Conservation (phyloP, 2,329 filamentous ascomycete species). For the Hortaea werneckii region DNA sequence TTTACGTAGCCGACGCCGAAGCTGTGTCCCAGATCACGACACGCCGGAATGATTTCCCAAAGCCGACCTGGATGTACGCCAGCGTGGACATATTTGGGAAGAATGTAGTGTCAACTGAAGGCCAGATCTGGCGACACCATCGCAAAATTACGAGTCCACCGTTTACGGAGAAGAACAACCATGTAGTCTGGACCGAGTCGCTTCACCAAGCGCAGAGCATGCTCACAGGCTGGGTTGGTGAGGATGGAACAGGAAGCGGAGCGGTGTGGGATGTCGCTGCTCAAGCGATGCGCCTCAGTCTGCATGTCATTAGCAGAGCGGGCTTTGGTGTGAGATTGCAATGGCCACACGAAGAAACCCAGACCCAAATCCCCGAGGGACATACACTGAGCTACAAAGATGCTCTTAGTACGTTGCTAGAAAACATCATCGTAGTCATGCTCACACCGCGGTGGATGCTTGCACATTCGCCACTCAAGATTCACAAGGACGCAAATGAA, state of each 20-base stretch:
- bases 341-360: slow-evolving; percentile 47
- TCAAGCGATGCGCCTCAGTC: slow-evolving; percentile 55
- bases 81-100: slow-evolving; percentile 57
- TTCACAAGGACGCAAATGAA: slow-evolving; percentile 41
- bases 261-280: slow-evolving; percentile 49
- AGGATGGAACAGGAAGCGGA: slow-evolving; percentile 29
- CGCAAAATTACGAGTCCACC: slow-evolving; percentile 60
- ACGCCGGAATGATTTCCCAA: slow-evolving; percentile 61
- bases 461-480: slow-evolving; percentile 41
- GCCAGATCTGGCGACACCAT: slow-evolving; percentile 59
- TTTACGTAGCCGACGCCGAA: slow-evolving; percentile 55
- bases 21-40: slow-evolving; percentile 55
- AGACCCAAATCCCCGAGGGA: slow-evolving; percentile 32
- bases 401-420: slow-evolving; percentile 50
- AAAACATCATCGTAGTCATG: slow-evolving; percentile 54
- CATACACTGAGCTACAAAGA: slow-evolving; percentile 57
- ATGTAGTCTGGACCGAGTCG: slow-evolving; percentile 54
- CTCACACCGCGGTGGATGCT: slow-evolving; percentile 50
- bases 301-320: slow-evolving; percentile 55
- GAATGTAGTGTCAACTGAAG: slow-evolving; percentile 63
- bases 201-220: slow-evolving; percentile 54
- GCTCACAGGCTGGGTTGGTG: slow-evolving; percentile 47
- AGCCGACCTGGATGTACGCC: slow-evolving; percentile 51
- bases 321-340: slow-evolving; percentile 55
- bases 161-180: slow-evolving; percentile 69